phyloP scores from a whole-genome alignment of 2,329 filamentous ascomycete species.

The Curvularia lunata region DNA sequence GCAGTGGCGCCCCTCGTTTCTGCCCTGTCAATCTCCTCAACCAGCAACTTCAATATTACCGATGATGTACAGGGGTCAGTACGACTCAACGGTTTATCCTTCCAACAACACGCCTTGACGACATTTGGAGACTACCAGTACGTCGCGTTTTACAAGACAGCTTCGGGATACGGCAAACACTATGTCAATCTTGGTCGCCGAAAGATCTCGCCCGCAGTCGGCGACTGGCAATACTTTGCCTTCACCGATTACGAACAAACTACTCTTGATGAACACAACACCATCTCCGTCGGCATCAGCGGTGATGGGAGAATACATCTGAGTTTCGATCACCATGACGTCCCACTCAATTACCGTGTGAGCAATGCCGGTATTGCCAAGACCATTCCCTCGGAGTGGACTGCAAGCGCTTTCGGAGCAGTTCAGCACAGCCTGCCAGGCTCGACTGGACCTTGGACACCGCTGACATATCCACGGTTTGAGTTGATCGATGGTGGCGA shows the following conservation, averaged over 20 bases:
- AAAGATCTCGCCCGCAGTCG: conserved; percentile 46
- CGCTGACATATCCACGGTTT: conserved; percentile 60
- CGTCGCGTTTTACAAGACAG: conserved; percentile 54
- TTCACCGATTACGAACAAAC: conserved; percentile 60
- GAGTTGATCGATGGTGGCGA: conserved; percentile 48
- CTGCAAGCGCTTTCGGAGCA: conserved; percentile 34
- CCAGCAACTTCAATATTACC: conserved; percentile 39
- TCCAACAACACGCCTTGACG: conserved; percentile 58
- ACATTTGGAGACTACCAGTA: conserved; percentile 59
- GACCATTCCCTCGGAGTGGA: conserved; percentile 37
- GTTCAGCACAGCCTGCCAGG: conserved; percentile 41
- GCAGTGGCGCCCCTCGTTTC: conserved; percentile 21
- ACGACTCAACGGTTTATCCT: conserved; percentile 57
- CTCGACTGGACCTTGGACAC: conserved; percentile 43
- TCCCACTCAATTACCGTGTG: conserved; percentile 46
- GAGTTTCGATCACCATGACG: conserved; percentile 59
- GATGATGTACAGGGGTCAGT: conserved; percentile 46
- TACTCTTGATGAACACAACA: conserved; percentile 61
- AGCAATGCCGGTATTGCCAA: conserved; percentile 42
- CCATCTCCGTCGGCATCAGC: conserved; percentile 60
- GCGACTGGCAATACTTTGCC: conserved; percentile 55
- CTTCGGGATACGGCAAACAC: conserved; percentile 41
- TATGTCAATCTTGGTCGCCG: conserved; percentile 57
- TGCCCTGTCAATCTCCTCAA: conserved; percentile 37
- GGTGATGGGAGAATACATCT: conserved; percentile 62